These are phyloP conservation scores for Talaromyces sp. DNA, from an alignment of 2,329 filamentous ascomycete species.

Conservation along the genomic window DNA sequence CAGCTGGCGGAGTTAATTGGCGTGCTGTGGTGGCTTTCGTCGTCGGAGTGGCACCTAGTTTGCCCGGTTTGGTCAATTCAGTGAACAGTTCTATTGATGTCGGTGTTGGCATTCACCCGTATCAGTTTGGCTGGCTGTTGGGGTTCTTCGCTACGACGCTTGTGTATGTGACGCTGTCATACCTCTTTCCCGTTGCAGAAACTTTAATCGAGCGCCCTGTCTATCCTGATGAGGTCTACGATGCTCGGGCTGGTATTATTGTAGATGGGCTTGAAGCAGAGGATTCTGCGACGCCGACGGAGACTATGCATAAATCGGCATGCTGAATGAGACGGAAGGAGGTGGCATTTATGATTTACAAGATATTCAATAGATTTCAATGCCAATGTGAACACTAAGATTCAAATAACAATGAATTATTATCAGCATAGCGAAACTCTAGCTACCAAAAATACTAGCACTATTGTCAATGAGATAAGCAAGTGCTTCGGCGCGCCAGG, in stretches of 20 bases:
- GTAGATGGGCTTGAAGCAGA: not conserved
- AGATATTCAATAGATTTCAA: not conserved
- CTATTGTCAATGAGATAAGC: not conserved
- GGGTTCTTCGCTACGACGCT: constrained; percentile 54
- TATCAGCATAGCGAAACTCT: not conserved
- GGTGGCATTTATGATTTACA: not conserved
- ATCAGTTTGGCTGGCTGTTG: constrained; percentile 62
- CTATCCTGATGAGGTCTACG: not conserved
- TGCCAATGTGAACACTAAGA: no score
- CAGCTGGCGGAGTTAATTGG: constrained; percentile 52
- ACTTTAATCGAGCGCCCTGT: not conserved
- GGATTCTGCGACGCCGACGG: not conserved
- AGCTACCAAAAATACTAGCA: not conserved
- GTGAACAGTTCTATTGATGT: constrained; percentile 34
- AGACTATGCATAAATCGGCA: not conserved
- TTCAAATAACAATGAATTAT: not conserved
- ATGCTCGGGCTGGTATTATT: not conserved
- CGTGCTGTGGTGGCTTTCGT: constrained; percentile 54
- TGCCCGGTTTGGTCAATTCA: constrained; percentile 50
- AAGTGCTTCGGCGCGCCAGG: not conserved
- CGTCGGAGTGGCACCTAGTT: constrained; percentile 51
- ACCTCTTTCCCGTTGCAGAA: not conserved
- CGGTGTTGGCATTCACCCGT: constrained; percentile 51
- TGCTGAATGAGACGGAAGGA: not conserved
- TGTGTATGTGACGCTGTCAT: constrained; percentile 40